A percentile compares a stretch with the other conserved stretches of the same genome.
Evolutionary conservation across 2,329 filamentous ascomycete species (phyloP).

Genomic region (Calonectria crousiana): DNA sequence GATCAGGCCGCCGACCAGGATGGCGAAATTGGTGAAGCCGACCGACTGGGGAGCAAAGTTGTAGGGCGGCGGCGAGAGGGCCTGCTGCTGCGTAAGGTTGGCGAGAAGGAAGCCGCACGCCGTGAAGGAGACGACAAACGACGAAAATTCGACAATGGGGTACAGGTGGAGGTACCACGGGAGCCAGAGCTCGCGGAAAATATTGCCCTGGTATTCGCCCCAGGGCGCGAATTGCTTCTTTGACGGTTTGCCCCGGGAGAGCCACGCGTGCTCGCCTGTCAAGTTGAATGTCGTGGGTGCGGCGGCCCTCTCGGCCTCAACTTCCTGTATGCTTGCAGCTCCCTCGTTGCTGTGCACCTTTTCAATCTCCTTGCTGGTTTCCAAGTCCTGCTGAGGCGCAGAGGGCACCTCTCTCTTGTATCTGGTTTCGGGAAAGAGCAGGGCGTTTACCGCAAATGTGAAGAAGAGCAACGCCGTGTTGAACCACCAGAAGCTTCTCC

Average conservation of each 20-base stretch:
- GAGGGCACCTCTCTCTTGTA: slow-evolving; percentile 14
- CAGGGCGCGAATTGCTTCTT: slow-evolving; percentile 16
- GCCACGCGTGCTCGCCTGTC: slow-evolving; percentile 12
- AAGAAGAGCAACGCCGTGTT: slow-evolving; percentile 21
- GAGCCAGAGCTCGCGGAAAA: slow-evolving; percentile 24
- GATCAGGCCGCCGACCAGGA: slow-evolving; percentile 17
- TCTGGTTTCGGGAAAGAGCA: slow-evolving; percentile 15
- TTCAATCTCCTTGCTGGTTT: background rate
- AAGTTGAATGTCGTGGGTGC: background rate
- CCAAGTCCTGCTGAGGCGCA: background rate
- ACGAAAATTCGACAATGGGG: slow-evolving; percentile 21
- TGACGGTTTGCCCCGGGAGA: slow-evolving; percentile 22
- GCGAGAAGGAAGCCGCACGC: slow-evolving; percentile 23
- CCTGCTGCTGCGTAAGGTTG: slow-evolving; percentile 26
- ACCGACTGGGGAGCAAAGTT: slow-evolving; percentile 20
- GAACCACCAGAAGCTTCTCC: slow-evolving; percentile 23
- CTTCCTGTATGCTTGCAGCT: slow-evolving; percentile 11
- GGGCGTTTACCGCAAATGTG: slow-evolving; percentile 5
- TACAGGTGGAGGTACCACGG: slow-evolving; percentile 22
- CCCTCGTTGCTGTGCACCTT: slow-evolving; percentile 20
- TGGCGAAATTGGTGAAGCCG: slow-evolving; percentile 25
- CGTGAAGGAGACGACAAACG: slow-evolving; percentile 20
- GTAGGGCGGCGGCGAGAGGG: slow-evolving; percentile 14
- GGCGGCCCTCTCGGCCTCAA: background rate
- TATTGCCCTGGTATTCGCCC: slow-evolving; percentile 16